Evolutionary conservation across 352 stramenopile species (phyloP).

Genomic region (Sclerospora graminicola): DNA sequence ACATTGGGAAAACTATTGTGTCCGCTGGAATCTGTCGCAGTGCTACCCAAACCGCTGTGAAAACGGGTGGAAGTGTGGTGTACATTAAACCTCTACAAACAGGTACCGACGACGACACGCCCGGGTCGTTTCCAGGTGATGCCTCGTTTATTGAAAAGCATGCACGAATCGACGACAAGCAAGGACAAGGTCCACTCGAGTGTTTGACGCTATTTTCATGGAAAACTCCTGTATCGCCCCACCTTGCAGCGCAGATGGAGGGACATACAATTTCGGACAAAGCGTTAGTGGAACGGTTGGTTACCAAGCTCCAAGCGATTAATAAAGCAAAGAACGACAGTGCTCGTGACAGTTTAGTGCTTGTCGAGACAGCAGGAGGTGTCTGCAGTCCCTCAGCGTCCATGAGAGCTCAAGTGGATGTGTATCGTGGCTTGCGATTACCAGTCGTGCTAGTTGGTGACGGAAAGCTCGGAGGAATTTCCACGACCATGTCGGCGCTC

Average conservation of each 20-base stretch:
- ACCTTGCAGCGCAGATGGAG: conserved; percentile 87
- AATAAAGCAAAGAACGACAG: conserved; percentile 17
- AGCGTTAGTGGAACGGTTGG: conserved; percentile 69
- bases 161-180: conserved; percentile 1
- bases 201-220: conserved; percentile 89
- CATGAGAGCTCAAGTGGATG: conserved; percentile 88
- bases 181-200: conserved; percentile 18
- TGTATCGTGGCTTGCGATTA: conserved; percentile 86
- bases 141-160: conserved; percentile 77
- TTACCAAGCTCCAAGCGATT: conserved; percentile 34
- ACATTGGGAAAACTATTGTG: conserved; percentile 96
- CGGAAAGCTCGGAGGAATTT: conserved; percentile 93
- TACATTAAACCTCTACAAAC: conserved; percentile 98
- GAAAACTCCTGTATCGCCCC: conserved; percentile 90
- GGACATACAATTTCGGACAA: conserved; percentile 82
- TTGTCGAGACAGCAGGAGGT: conserved; percentile 94
- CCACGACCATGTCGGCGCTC: conserved; percentile 87
- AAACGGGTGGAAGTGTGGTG: conserved; percentile 22
- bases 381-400: conserved; percentile 86
- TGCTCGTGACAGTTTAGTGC: conserved; percentile 38
- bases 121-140: conserved; percentile 64
- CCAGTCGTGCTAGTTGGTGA: conserved; percentile 94
- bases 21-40: conserved; percentile 88
- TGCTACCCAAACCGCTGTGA: conserved; percentile 20
- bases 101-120: conserved; percentile 49